Evolutionary conservation across 2,329 filamentous ascomycete genomes (phyloP).

Genomic region (Sarocladium kiliense): DNA sequence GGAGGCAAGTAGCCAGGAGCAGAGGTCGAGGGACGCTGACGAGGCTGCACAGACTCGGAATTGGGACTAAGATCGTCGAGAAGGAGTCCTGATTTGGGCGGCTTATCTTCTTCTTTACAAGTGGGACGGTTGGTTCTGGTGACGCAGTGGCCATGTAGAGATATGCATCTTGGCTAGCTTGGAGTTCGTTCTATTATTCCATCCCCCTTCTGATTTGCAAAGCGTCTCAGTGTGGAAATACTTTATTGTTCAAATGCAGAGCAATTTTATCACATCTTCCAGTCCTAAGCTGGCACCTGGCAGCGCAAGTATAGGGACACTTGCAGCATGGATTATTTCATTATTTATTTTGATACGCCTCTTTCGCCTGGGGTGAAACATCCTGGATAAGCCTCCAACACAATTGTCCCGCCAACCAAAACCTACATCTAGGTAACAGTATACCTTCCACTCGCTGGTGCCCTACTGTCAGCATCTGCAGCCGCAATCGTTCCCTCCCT

Average conservation of each 20-base stretch:
- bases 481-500: conserved; percentile 88
- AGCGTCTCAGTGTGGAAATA: too few species aligned
- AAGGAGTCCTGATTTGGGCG: neutral
- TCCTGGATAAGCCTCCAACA: neutral
- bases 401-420: conserved; percentile 33
- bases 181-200: neutral
- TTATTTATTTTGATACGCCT: neutral
- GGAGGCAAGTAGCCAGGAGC: conserved; percentile 61
- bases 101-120: neutral
- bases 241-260: too few species aligned
- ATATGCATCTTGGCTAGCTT: neutral
- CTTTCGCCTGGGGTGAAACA: neutral
- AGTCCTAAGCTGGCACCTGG: neutral
- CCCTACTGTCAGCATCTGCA: conserved; percentile 77
- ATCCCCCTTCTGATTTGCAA: neutral
- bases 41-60: conserved; percentile 35
- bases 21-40: conserved; percentile 63
- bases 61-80: conserved; percentile 23
- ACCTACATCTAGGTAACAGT: too few species aligned
- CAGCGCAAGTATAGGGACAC: neutral
- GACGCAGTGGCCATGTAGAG: neutral
- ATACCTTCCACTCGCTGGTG: conserved; percentile 76
- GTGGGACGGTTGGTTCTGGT: neutral
- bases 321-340: neutral
- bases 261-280: neutral